phyloP scores from a whole-genome alignment of 2,329 filamentous ascomycete species.

The Monosporascus sp. region DNA sequence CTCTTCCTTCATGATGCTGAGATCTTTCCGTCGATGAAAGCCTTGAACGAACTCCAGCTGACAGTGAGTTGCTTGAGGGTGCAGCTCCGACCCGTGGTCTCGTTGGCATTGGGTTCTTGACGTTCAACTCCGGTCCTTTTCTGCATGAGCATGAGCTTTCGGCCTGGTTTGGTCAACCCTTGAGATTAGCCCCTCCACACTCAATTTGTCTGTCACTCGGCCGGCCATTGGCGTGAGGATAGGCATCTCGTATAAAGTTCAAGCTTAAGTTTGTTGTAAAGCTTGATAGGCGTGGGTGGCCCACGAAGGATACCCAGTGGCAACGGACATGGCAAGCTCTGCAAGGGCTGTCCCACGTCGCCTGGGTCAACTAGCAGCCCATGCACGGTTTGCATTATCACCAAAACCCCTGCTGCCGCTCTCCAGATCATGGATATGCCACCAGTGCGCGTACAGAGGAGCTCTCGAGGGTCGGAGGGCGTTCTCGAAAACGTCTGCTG shows the following conservation, averaged over 20 bases:
- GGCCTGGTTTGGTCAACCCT: too few species aligned
- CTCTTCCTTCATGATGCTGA: too few species aligned
- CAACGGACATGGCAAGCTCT: slow-evolving; percentile 20
- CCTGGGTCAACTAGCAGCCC: slow-evolving; percentile 24
- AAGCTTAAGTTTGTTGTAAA: neutral
- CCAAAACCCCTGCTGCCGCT: slow-evolving; percentile 11
- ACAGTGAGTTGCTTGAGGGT: too few species aligned
- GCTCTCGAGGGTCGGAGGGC: slow-evolving; percentile 9
- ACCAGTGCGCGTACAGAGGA: slow-evolving; percentile 11
- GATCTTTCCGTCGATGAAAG: too few species aligned
- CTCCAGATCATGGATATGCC: slow-evolving; percentile 16
- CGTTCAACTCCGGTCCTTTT: neutral
- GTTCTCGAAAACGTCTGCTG: slow-evolving; percentile 9
- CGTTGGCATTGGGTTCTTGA: neutral
- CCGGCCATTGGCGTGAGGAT: neutral
- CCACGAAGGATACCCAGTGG: neutral
- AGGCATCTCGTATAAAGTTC: neutral
- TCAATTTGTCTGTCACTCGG: neutral
- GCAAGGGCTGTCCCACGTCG: slow-evolving; percentile 21
- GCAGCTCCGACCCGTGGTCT: too few species aligned
- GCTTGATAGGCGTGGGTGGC: too few species aligned
- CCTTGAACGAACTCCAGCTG: too few species aligned
- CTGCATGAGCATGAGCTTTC: neutral
- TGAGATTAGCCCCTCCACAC: neutral
- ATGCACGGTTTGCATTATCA: slow-evolving; percentile 17